Conservation (phyloP, 1,139 yeast genomes). For the Schwanniomyces etchellsii region DNA sequence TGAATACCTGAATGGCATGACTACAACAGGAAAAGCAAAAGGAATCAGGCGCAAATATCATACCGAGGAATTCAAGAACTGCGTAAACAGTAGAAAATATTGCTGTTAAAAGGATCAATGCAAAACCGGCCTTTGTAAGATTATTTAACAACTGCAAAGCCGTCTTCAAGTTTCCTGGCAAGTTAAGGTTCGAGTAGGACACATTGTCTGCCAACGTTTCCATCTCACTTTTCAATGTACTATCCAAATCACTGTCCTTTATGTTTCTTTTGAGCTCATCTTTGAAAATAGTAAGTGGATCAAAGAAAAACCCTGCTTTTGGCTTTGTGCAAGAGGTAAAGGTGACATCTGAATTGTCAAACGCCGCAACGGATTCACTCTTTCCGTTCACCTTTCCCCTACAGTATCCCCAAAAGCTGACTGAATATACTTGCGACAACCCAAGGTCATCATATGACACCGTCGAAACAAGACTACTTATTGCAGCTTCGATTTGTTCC, state of each 20-base stretch:
- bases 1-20: slow-evolving; percentile 27
- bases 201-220: slow-evolving; percentile 22
- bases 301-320: slow-evolving; percentile 42
- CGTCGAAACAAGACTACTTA: slow-evolving; percentile 11
- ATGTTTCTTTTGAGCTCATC: slow-evolving; percentile 32
- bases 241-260: slow-evolving; percentile 12
- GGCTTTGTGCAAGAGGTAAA: slow-evolving; percentile 55
- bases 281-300: slow-evolving; percentile 46
- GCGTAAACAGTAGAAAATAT: slow-evolving; percentile 23
- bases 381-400: slow-evolving; percentile 35
- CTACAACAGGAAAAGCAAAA: slow-evolving; percentile 37
- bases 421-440: slow-evolving; percentile 54
- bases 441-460: slow-evolving; percentile 34
- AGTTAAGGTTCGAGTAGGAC: slow-evolving; percentile 22
- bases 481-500: slow-evolving; percentile 5
- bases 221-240: slow-evolving; percentile 18
- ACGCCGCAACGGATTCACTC: slow-evolving; percentile 12
- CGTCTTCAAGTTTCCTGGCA: slow-evolving; percentile 33
- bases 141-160: slow-evolving; percentile 26
- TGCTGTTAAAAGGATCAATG: slow-evolving; percentile 23
- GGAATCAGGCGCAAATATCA: slow-evolving; percentile 30
- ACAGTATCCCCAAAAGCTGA: slow-evolving; percentile 75
- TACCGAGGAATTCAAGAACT: slow-evolving; percentile 25
- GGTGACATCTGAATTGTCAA: slow-evolving; percentile 31
- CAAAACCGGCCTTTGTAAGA: slow-evolving; percentile 23